These are phyloP conservation scores for Ophidiomyces ophidiicola DNA, from an alignment of 2,329 filamentous ascomycete genomes.

Conservation along the genomic window DNA sequence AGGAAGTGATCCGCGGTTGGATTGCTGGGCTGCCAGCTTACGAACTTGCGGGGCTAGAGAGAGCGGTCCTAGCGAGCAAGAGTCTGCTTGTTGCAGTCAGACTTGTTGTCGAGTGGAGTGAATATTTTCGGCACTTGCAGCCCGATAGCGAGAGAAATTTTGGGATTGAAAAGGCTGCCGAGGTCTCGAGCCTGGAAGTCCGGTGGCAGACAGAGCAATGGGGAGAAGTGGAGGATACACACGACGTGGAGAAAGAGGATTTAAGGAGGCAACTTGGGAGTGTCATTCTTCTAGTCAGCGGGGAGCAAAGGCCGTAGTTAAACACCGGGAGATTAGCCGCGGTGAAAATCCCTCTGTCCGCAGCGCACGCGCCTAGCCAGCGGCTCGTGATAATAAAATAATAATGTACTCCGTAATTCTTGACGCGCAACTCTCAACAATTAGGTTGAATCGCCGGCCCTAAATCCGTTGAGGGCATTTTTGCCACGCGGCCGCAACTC, in stretches of 20 bases:
- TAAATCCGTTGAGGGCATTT: no score
- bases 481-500: no score
- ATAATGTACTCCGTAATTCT: no score
- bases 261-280: conserved; percentile 77
- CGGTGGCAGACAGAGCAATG: conserved; percentile 80
- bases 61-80: conserved; percentile 74
- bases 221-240: conserved; percentile 96
- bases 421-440: no score
- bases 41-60: conserved; percentile 77
- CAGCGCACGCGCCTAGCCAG: no score
- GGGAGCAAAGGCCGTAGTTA: conserved; percentile 33
- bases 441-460: no score
- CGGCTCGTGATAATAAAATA: no score
- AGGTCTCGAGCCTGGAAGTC: conserved; percentile 69
- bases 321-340: no score
- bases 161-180: conserved; percentile 70
- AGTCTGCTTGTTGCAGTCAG: conserved; percentile 66
- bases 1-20: conserved; percentile 67
- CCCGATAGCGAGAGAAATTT: conserved; percentile 41
- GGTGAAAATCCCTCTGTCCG: no score
- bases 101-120: conserved; percentile 77
- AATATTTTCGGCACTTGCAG: conserved; percentile 49
- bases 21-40: conserved; percentile 57
- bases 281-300: conserved; percentile 67
- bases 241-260: conserved; percentile 92